Percentiles rank a stretch among this genome's conserved stretches.
Conservation (phyloP, 495 filamentous ascomycete genomes). For the Patellaria atrata region DNA sequence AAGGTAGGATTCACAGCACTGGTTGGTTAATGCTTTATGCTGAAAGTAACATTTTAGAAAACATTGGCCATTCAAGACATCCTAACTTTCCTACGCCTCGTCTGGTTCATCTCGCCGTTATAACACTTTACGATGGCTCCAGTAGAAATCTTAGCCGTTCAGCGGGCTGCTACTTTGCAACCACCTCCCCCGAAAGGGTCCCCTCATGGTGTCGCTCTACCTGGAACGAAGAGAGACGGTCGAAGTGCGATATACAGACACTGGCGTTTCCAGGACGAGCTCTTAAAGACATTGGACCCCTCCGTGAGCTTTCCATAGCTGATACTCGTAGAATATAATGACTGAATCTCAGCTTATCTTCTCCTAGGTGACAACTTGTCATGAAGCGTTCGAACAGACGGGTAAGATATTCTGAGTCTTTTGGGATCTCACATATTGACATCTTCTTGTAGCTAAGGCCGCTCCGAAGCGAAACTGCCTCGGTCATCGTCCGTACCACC, state of each 20-base stretch:
- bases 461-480: constrained; percentile 49
- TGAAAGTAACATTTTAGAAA: too few relatives aligned
- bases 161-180: constrained; percentile 27
- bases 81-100: too few relatives aligned
- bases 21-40: too few relatives aligned
- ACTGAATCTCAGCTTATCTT: not conserved
- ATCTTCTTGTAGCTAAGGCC: constrained; percentile 8
- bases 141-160: constrained; percentile 7
- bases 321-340: not conserved
- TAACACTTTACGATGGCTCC: not conserved
- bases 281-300: constrained; percentile 63
- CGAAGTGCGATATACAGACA: constrained; percentile 69
- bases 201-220: constrained; percentile 52
- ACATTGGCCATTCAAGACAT: too few relatives aligned
- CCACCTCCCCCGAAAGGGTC: constrained; percentile 42
- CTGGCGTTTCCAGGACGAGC: constrained; percentile 53
- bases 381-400: constrained; percentile 68
- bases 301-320: constrained; percentile 34
- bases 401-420: constrained; percentile 22
- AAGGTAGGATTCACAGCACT: too few relatives aligned
- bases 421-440: constrained; percentile 1
- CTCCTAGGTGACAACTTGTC: constrained; percentile 47
- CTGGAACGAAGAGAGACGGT: constrained; percentile 57
- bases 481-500: constrained; percentile 69
- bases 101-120: too few relatives aligned